phyloP scores from a whole-genome alignment of 768 basidiomycete species.

The Pleurotus cornucopiae region DNA sequence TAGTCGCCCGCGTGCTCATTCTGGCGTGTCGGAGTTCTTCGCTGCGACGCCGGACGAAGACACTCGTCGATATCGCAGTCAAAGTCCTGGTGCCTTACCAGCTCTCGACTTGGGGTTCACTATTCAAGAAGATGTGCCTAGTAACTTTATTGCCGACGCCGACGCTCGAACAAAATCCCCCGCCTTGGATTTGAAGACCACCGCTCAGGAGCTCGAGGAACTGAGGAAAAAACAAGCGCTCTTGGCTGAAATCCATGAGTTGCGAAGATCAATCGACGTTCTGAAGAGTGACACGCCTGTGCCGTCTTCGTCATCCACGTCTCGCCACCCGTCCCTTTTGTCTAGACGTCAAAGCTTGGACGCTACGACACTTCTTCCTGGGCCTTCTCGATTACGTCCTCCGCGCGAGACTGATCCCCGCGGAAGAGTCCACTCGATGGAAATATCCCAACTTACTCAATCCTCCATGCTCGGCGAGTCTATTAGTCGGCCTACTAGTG shows the following conservation, averaged over 20 bases:
- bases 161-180: not conserved
- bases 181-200: conserved; percentile 20
- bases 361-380: conserved; percentile 44
- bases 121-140: conserved; percentile 72
- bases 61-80: conserved; percentile 45
- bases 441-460: conserved; percentile 46
- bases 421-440: conserved; percentile 69
- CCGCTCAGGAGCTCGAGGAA: conserved; percentile 48
- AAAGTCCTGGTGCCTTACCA: conserved; percentile 58
- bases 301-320: conserved; percentile 57
- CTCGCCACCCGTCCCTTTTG: conserved; percentile 60
- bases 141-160: conserved; percentile 53
- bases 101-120: conserved; percentile 71
- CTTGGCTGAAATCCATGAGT: conserved; percentile 72
- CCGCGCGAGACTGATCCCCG: conserved; percentile 69
- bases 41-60: conserved; percentile 63
- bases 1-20: conserved; percentile 54
- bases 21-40: conserved; percentile 72
- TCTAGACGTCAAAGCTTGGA: conserved; percentile 70
- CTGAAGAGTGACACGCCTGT: conserved; percentile 69
- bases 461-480: conserved; percentile 43
- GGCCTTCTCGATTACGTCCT: conserved; percentile 59
- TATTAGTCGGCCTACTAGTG: conserved; percentile 68
- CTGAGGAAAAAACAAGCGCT: conserved; percentile 68
- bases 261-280: conserved; percentile 74